Conservation (phyloP, 345 rosid species). For the Syzygium oleosum region DNA sequence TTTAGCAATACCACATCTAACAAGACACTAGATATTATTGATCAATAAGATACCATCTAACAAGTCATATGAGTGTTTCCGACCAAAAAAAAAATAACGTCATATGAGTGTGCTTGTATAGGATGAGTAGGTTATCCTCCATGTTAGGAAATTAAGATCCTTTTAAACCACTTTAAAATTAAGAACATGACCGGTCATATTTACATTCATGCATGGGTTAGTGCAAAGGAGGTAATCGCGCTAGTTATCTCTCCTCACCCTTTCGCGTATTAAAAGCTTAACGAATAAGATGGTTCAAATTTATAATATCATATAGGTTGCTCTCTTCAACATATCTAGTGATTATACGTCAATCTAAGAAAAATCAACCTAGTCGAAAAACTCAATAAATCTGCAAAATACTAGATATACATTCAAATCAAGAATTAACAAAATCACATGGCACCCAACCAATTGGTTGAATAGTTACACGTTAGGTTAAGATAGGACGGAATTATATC, state of each 20-base stretch:
- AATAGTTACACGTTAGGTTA: no score
- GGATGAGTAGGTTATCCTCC: neutral
- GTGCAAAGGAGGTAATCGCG: neutral
- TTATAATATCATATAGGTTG: neutral
- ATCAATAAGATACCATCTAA: fast-evolving
- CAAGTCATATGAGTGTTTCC: neutral
- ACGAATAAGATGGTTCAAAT: neutral
- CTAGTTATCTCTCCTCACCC: neutral
- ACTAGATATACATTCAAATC: no score
- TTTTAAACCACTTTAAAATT: neutral
- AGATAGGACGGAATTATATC: no score
- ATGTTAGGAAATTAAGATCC: neutral
- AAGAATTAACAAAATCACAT: no score
- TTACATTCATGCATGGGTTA: neutral
- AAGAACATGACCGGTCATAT: no score
- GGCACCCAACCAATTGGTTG: no score
- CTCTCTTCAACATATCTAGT: neutral
- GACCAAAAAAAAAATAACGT: no score
- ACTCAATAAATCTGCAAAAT: no score
- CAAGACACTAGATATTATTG: neutral
- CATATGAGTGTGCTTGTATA: neutral
- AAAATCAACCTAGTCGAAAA: no score
- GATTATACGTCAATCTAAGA: neutral
- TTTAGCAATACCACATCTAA: neutral
- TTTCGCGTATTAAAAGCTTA: neutral